These are phyloP conservation scores for Thermoascus crustaceus DNA, from an alignment of 2,329 filamentous ascomycete species.

Conservation along the genomic window DNA sequence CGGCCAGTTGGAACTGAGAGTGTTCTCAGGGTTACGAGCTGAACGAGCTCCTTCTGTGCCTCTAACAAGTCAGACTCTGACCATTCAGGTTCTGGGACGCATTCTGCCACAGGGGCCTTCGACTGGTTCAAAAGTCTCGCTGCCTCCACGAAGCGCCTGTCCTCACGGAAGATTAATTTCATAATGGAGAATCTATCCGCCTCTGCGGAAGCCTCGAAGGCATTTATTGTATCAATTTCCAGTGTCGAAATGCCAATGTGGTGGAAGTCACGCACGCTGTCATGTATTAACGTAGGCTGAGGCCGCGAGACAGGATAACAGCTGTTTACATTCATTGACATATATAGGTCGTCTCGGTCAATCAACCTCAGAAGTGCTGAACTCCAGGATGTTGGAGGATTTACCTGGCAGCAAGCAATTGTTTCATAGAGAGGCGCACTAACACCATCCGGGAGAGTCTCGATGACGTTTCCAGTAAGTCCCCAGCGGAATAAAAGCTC, in stretches of 20 bases:
- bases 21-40: slow-evolving; percentile 77
- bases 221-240: slow-evolving; percentile 43
- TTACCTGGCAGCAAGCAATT: slow-evolving; percentile 74
- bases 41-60: slow-evolving; percentile 82
- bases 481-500: slow-evolving; percentile 65
- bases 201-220: slow-evolving; percentile 71
- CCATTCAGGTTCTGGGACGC: slow-evolving; percentile 66
- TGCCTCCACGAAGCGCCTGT: slow-evolving; percentile 81
- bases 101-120: slow-evolving; percentile 68
- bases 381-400: slow-evolving; percentile 70
- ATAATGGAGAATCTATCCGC: slow-evolving; percentile 77
- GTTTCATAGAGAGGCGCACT: slow-evolving; percentile 72
- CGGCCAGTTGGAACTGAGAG: slow-evolving; percentile 82
- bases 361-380: slow-evolving; percentile 64
- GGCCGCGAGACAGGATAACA: slow-evolving; percentile 24
- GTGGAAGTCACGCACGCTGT: slow-evolving; percentile 64
- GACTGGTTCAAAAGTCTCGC: slow-evolving; percentile 77
- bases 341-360: slow-evolving; percentile 70
- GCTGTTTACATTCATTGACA: slow-evolving; percentile 49
- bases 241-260: slow-evolving; percentile 55
- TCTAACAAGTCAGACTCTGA: slow-evolving; percentile 82
- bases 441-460: slow-evolving; percentile 80
- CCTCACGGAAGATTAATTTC: slow-evolving; percentile 80
- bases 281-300: slow-evolving; percentile 49
- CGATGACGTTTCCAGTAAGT: slow-evolving; percentile 56